Percentiles rank a stretch among this genome's conserved stretches.
phyloP scores from a whole-genome alignment of 2,329 filamentous ascomycete genomes.

The Pyricularia sp. region DNA sequence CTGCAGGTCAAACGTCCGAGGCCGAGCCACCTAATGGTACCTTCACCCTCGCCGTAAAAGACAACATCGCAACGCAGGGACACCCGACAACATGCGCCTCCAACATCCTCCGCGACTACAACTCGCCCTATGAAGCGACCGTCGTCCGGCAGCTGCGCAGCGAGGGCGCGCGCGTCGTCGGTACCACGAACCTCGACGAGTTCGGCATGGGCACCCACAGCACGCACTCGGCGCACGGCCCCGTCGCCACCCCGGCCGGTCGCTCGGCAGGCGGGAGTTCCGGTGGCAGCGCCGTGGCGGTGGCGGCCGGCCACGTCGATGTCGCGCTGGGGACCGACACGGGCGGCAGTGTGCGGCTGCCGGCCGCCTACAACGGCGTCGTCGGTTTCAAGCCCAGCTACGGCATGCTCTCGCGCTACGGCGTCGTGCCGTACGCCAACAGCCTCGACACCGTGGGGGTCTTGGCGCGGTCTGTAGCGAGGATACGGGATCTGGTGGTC shows the following conservation, averaged over 20 bases:
- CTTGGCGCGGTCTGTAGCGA: slow-evolving; percentile 41
- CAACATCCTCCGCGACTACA: slow-evolving; percentile 51
- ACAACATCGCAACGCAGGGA: slow-evolving; percentile 56
- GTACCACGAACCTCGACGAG: slow-evolving; percentile 83
- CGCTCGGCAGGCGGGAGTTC: slow-evolving; percentile 79
- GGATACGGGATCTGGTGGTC: slow-evolving; percentile 37
- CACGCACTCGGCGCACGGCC: slow-evolving; percentile 15
- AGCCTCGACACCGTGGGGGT: slow-evolving; percentile 84
- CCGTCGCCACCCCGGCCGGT: slow-evolving; percentile 14
- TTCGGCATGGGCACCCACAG: slow-evolving; percentile 26
- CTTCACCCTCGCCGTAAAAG: slow-evolving; percentile 51
- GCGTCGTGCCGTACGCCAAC: slow-evolving; percentile 84
- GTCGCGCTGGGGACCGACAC: slow-evolving; percentile 84
- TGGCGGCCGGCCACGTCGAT: slow-evolving; percentile 45
- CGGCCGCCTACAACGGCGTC: slow-evolving; percentile 72
- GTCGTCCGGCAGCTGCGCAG: slow-evolving; percentile 54
- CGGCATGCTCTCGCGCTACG: slow-evolving; percentile 71
- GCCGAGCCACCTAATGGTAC: neutral
- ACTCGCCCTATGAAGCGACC: slow-evolving; percentile 68
- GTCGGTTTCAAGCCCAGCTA: slow-evolving; percentile 89
- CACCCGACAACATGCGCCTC: slow-evolving; percentile 72
- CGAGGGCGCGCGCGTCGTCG: slow-evolving; percentile 49
- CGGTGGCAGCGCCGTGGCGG: slow-evolving; percentile 81
- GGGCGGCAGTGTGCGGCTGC: slow-evolving; percentile 75
- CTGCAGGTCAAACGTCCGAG: neutral